Conservation (phyloP, 495 filamentous ascomycete species). For the Penicillium samsonianum region DNA sequence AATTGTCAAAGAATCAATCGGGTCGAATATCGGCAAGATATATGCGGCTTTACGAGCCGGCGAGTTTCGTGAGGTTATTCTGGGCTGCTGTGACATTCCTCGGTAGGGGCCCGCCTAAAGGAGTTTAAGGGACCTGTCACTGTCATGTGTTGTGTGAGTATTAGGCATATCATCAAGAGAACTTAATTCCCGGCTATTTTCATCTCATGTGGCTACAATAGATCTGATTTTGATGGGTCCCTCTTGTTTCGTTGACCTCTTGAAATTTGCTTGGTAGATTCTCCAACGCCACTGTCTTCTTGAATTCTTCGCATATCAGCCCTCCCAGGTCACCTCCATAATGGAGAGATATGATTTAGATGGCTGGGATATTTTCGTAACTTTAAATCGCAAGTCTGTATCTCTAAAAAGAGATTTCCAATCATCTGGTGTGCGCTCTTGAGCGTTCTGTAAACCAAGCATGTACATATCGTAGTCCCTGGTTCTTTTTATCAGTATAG, state of each 20-base stretch:
- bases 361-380: conserved; percentile 18
- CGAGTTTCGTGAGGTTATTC: conserved; percentile 28
- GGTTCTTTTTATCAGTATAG: conserved; percentile 3
- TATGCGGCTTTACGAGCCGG: conserved; percentile 25
- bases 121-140: neutral
- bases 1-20: conserved; percentile 20
- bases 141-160: neutral
- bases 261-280: neutral
- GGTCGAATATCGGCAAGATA: conserved; percentile 25
- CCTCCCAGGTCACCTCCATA: conserved; percentile 26
- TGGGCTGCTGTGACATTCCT: conserved; percentile 54
- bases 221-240: neutral
- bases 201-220: neutral
- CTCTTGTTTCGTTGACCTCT: neutral
- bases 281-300: neutral
- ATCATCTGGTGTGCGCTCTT: conserved; percentile 33
- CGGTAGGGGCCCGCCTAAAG: neutral
- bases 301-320: conserved; percentile 3
- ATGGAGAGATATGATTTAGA: conserved; percentile 22
- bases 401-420: conserved; percentile 33
- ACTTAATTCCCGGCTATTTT: neutral
- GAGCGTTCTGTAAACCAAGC: conserved; percentile 36
- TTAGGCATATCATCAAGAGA: neutral
- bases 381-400: conserved; percentile 30
- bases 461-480: conserved; percentile 42